Base-by-base conservation (phyloP, 441 rosid species). In the Macaranga tanarius region DNA sequence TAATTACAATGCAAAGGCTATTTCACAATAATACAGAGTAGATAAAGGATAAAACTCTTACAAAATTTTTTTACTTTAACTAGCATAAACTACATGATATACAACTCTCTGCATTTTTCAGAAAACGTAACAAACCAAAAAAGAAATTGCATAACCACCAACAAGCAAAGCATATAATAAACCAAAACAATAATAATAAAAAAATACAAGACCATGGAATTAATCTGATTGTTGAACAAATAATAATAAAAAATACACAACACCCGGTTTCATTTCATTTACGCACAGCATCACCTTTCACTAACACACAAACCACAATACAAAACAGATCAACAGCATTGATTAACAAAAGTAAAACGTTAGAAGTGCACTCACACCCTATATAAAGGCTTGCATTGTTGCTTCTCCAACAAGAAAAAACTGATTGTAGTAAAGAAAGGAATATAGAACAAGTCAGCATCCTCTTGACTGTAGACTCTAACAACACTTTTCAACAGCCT, bases 351-450 rank as follows among this genome's bases (percentile, higher is more conserved):
- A 1, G 60, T 65, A 79, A 65, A 71, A 77, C 19, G 26, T 42
- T 48, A 78, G 75, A 81, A 83, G 76, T 57, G 84, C 94, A 92
- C 96, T 95, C 97, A 93, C 96, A 95, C 98, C 99, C 99, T 90
- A 83, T 95, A 95, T 79, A 95, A 96, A 34, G 97, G 86, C 86
- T 95, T 93, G 96, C 98, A 93, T 47, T 87, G 87, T 71, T 90
- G 95, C 84, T 87, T 91, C 86, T 93, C 98, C 88, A 93, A n/a
- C 82, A 93, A 85, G 92, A 93, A 95, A 76, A 91, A 95, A 78
- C 98, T 93, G 75, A 93, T 90, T 0, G 98, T 93, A 0, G 98
- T 91, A 84, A 93, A 95, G 82, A 95, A 91, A 3, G 96, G 97
- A 62, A 93, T 85, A 74, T 89, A 93, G 83, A 87, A 95, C 50